Evolutionary conservation across 148 eudicot genomes (phyloP), one percentile per base, ranked within the genome.

Genomic region (Tetragonia tetragonoides): DNA sequence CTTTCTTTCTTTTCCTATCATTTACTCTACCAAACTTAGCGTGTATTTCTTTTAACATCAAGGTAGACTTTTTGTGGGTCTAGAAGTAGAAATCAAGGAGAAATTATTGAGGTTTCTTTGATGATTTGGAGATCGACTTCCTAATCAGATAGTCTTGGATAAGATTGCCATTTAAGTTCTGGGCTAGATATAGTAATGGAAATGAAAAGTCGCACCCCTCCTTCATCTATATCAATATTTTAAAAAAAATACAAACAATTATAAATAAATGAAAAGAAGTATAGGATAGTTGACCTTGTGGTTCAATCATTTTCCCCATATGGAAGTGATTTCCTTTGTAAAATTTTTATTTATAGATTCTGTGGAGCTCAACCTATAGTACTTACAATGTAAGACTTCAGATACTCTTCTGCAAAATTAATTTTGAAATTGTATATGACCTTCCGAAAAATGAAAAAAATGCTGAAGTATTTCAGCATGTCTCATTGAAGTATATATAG

Each of bases 241-340:
- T n/a, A n/a, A n/a, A n/a, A n/a, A n/a, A n/a, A n/a, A n/a, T n/a
- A n/a, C n/a, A n/a, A n/a, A n/a, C n/a, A n/a, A n/a, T n/a, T n/a
- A n/a, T n/a, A 68, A n/a, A 69, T 24, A 77, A 59, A 18, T 18
- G 39, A 24, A 28, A 1, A 28, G 6, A 46, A 39, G 39, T 42
- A 42, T 57, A 42, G 60, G 80, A 42, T 42, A 7, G 75, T 60
- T 37, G 75, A 69, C 68, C 44, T 61, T 68, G 74, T 56, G 17
- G 80, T 62, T 68, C 14, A 40, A 44, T 60, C 69, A 61, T 34
- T 70, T 78, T 37, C 74, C 3, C 56, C 15, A 53, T 11, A 6
- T 49, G 56, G 49, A 39, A 54, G 5, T 51, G 46, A n/a, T 20
- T 46, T 39, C 9, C 2, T 11, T 54, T 67, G 39, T 10, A 66